Percentiles rank a stretch among this genome's conserved stretches.
Conservation (phyloP, 768 basidiomycete genomes). For the Pulveroboletus frians region DNA sequence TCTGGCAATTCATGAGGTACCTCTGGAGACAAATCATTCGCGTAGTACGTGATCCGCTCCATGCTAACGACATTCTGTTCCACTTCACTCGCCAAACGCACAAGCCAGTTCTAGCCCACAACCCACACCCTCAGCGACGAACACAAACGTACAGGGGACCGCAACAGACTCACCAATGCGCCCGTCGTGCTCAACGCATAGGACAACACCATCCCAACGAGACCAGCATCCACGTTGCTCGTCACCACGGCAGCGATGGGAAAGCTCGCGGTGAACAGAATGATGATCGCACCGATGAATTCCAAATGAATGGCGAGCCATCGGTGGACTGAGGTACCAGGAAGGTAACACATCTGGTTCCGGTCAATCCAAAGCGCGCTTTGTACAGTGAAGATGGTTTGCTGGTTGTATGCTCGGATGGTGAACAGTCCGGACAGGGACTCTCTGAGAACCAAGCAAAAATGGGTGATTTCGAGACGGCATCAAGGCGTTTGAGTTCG, state of each 20-base stretch:
- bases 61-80: constrained; percentile 90
- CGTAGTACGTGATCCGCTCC: constrained; percentile 83
- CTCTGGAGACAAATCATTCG: constrained; percentile 59
- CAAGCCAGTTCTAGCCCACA: constrained; percentile 64
- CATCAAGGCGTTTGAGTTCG: constrained; percentile 84
- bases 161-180: constrained; percentile 52
- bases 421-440: constrained; percentile 71
- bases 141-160: rapidly evolving
- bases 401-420: constrained; percentile 76
- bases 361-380: constrained; percentile 76
- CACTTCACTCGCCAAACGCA: constrained; percentile 78
- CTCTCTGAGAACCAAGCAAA: constrained; percentile 87
- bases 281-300: constrained; percentile 76
- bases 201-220: constrained; percentile 81
- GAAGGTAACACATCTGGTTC: constrained; percentile 76
- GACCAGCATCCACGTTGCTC: constrained; percentile 76
- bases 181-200: constrained; percentile 83
- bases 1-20: constrained; percentile 67
- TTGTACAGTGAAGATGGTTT: constrained; percentile 56
- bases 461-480: constrained; percentile 85
- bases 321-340: constrained; percentile 69
- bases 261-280: constrained; percentile 63
- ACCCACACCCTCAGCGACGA: not conserved
- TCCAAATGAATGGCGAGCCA: constrained; percentile 86
- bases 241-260: constrained; percentile 68